Evolutionary conservation across 495 filamentous ascomycete species (phyloP).

Genomic region (Aspergillus campestris): DNA sequence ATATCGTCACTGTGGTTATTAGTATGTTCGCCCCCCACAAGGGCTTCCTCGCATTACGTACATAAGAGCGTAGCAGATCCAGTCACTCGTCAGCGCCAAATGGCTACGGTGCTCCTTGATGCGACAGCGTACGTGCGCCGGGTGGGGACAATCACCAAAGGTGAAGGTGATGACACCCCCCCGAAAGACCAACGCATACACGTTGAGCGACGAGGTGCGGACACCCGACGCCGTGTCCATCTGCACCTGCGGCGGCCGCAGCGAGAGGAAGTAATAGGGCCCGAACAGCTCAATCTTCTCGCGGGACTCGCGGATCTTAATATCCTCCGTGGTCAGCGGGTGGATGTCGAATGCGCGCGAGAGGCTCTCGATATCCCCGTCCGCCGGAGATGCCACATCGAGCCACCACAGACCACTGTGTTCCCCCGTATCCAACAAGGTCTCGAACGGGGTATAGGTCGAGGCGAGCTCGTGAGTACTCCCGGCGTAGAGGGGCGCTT

Average conservation of each 20-base stretch:
- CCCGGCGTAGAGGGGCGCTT: constrained; percentile 69
- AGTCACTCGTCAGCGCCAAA: constrained; percentile 77
- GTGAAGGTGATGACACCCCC: constrained; percentile 84
- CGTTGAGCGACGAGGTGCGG: constrained; percentile 69
- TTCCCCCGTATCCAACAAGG: constrained; percentile 64
- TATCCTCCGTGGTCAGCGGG: constrained; percentile 85
- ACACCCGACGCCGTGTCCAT: constrained; percentile 56
- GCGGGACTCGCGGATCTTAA: constrained; percentile 78
- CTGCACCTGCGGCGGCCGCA: constrained; percentile 66
- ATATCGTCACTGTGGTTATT: constrained; percentile 66
- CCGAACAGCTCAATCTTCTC: constrained; percentile 94
- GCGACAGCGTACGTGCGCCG: constrained; percentile 70
- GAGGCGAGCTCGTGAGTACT: constrained; percentile 67
- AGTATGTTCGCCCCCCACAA: constrained; percentile 4
- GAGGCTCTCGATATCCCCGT: constrained; percentile 72
- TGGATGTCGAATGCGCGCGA: constrained; percentile 81
- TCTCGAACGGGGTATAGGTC: constrained; percentile 67
- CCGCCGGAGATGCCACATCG: constrained; percentile 72
- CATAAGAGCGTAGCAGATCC: constrained; percentile 97
- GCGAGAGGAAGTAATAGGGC: constrained; percentile 86
- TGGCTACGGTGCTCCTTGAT: constrained; percentile 82
- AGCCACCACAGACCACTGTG: constrained; percentile 76
- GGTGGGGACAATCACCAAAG: constrained; percentile 68
- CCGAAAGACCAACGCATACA: constrained; percentile 87
- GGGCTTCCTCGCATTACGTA: constrained; percentile 18